These are phyloP conservation scores for Tetrapisispora nanseiensis DNA, from an alignment of 805 yeast genomes.

Conservation along the genomic window DNA sequence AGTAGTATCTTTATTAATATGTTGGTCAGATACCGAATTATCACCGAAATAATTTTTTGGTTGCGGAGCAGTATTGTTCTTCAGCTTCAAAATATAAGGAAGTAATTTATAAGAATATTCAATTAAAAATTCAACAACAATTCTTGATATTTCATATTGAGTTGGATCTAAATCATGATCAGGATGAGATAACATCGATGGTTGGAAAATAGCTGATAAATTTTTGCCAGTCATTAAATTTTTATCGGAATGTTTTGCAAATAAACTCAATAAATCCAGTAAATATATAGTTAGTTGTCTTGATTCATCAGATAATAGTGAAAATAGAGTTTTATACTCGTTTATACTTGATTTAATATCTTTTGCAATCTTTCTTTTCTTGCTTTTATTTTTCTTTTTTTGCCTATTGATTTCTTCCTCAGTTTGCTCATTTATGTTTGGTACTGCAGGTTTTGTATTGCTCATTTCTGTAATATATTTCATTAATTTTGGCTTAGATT, in stretches of 20 bases:
- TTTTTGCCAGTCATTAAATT: conserved; percentile 90
- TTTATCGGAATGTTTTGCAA: conserved; percentile 63
- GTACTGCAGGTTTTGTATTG: not conserved
- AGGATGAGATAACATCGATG: conserved; percentile 89
- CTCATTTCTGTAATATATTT: conserved; percentile 41
- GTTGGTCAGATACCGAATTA: not conserved
- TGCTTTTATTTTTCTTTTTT: conserved; percentile 30
- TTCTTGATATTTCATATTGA: conserved; percentile 79
- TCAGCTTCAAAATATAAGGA: conserved; percentile 39
- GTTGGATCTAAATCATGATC: conserved; percentile 86
- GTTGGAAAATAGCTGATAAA: conserved; percentile 93
- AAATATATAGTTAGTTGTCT: conserved; percentile 79
- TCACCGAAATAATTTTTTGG: no score
- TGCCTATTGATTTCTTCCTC: conserved; percentile 18
- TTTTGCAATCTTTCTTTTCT: conserved; percentile 43
- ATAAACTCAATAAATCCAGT: conserved; percentile 76
- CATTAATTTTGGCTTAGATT: conserved; percentile 52
- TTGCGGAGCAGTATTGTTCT: no score
- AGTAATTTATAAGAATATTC: conserved; percentile 73
- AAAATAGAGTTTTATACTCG: conserved; percentile 61
- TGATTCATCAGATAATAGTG: conserved; percentile 62
- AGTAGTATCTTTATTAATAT: not conserved
- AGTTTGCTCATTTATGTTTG: not conserved
- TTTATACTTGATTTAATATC: conserved; percentile 62
- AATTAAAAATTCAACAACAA: conserved; percentile 80